Evolutionary conservation across 108 stramenopile genomes (phyloP).

Genomic region (Pseudonitzschia delicatissima): DNA sequence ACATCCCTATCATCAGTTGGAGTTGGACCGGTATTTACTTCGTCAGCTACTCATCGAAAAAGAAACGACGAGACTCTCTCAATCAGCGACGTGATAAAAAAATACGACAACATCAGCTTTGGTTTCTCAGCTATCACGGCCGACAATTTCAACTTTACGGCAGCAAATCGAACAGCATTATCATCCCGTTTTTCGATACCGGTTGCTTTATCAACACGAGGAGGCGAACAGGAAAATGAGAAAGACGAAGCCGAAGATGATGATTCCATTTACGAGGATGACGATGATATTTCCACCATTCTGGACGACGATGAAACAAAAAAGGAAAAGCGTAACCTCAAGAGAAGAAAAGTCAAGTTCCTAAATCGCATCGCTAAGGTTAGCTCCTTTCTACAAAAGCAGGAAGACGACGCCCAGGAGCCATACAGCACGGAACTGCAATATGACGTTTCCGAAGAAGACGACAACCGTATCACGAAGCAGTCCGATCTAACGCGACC

Average conservation of each 20-base stretch:
- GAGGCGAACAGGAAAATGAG: not conserved
- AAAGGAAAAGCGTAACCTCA: not conserved
- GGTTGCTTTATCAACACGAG: not conserved
- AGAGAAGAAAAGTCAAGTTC: constrained; percentile 22
- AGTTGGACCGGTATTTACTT: no score
- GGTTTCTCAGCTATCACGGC: no score
- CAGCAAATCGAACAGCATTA: no score
- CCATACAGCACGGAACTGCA: not conserved
- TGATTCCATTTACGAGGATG: not conserved
- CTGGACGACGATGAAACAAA: not conserved
- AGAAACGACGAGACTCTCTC: no score
- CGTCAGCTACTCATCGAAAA: no score
- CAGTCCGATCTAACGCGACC: constrained; percentile 61
- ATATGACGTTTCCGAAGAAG: constrained; percentile 22
- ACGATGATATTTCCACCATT: not conserved
- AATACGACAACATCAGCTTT: no score
- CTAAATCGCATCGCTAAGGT: constrained; percentile 61
- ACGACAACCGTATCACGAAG: constrained; percentile 46
- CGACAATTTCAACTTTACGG: no score
- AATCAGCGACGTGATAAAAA: no score
- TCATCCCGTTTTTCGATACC: no score
- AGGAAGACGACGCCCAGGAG: constrained; percentile 51
- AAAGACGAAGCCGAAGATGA: not conserved
- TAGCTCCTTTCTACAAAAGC: constrained; percentile 46
- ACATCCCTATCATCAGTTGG: no score